Conservation (phyloP, 2,329 filamentous ascomycete species). For the Aciculosporium take region DNA sequence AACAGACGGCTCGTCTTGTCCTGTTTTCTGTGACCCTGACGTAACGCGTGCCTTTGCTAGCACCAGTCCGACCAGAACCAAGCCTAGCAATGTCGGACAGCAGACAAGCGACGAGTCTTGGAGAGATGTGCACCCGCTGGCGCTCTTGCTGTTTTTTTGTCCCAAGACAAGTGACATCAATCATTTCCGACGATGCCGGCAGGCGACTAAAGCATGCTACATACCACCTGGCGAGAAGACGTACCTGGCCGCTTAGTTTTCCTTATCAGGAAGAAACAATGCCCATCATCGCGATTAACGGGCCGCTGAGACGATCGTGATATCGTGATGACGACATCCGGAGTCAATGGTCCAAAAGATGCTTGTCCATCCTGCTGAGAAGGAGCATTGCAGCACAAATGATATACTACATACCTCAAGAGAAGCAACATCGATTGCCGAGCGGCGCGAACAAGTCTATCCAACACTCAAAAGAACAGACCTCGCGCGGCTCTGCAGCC, state of each 20-base stretch:
- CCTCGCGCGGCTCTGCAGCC: too few relatives aligned
- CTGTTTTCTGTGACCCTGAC: neutral
- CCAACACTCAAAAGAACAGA: neutral
- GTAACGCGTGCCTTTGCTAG: neutral
- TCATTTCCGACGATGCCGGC: neutral
- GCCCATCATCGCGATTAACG: neutral
- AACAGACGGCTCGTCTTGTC: too few relatives aligned
- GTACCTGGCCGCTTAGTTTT: too few relatives aligned
- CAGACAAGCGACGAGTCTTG: neutral
- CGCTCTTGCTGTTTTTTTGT: too few relatives aligned
- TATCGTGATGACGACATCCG: neutral
- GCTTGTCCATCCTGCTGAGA: neutral
- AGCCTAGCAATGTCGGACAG: neutral
- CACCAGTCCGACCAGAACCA: neutral
- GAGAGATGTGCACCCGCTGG: neutral
- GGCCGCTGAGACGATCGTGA: neutral
- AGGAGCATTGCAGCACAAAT: neutral
- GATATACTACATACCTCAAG: neutral
- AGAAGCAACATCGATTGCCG: neutral
- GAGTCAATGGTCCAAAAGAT: neutral
- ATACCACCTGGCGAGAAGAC: too few relatives aligned
- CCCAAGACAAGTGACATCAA: neutral
- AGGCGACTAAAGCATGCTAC: too few relatives aligned
- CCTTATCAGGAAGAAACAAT: neutral
- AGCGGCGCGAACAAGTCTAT: neutral